Evolutionary conservation across 2,329 filamentous ascomycete species (phyloP).

Genomic region (Aureobasidium uvarum): DNA sequence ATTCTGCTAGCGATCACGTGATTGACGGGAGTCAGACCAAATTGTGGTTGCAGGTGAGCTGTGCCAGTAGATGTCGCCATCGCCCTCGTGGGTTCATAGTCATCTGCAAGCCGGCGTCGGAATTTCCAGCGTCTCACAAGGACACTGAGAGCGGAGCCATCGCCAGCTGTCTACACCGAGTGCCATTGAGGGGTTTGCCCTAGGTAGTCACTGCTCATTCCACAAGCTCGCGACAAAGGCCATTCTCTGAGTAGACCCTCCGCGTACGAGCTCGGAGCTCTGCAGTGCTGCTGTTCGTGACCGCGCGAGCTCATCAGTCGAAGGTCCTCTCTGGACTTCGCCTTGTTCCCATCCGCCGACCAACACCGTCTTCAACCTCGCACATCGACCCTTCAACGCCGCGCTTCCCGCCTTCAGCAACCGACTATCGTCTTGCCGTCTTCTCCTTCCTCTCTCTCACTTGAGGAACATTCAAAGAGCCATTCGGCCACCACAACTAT

Average conservation of each 20-base stretch:
- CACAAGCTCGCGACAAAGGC: too few species aligned
- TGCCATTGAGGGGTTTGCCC: too few species aligned
- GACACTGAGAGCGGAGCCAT: too few species aligned
- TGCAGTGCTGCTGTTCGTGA: too few species aligned
- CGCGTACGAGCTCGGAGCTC: too few species aligned
- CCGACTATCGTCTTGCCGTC: too few species aligned
- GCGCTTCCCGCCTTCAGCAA: not conserved
- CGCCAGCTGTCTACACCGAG: too few species aligned
- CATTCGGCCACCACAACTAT: not conserved
- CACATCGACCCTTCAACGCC: not conserved
- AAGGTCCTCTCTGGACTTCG: not conserved
- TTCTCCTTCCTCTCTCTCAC: not conserved
- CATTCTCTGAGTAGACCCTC: too few species aligned
- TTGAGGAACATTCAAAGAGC: not conserved
- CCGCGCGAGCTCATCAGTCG: not conserved
- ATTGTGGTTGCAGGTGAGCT: not conserved
- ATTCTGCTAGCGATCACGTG: not conserved
- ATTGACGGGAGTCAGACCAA: not conserved
- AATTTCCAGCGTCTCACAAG: too few species aligned
- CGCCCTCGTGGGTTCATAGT: not conserved
- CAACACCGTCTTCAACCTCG: not conserved
- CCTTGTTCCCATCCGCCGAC: not conserved
- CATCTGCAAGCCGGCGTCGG: too few species aligned
- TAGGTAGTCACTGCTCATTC: too few species aligned
- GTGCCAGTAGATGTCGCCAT: not conserved